phyloP scores from a whole-genome alignment of 2,329 filamentous ascomycete species.

The Colletotrichum noveboracense region DNA sequence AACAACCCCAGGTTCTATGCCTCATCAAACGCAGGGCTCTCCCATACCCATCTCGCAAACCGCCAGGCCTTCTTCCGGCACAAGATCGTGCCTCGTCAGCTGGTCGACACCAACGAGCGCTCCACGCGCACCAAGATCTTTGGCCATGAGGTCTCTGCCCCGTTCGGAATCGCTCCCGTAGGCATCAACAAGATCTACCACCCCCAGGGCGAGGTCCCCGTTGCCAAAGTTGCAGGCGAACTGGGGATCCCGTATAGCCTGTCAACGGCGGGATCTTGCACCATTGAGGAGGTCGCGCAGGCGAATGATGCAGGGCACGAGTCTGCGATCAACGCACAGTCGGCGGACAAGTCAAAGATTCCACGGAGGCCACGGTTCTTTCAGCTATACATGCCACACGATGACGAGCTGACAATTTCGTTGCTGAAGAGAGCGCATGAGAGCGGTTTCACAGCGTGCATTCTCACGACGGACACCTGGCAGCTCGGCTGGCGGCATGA shows the following conservation, averaged over 20 bases:
- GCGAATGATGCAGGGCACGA: conserved; percentile 50
- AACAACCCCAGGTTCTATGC: conserved; percentile 49
- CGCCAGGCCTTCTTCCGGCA: conserved; percentile 69
- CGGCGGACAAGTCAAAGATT: conserved; percentile 2
- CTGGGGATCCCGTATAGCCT: conserved; percentile 65
- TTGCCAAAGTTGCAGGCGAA: conserved; percentile 64
- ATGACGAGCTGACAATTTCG: conserved; percentile 62
- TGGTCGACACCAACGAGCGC: conserved; percentile 62
- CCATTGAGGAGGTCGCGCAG: conserved; percentile 62
- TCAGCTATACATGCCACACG: conserved; percentile 69
- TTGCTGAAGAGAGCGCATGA: conserved; percentile 60
- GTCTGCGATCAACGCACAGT: neutral
- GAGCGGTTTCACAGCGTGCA: conserved; percentile 60
- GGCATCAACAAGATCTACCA: conserved; percentile 73
- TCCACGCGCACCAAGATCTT: conserved; percentile 65
- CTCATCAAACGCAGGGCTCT: conserved; percentile 61
- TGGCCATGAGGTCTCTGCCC: conserved; percentile 62
- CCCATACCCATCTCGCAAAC: conserved; percentile 59
- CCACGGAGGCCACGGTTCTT: conserved; percentile 55
- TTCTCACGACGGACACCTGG: conserved; percentile 69
- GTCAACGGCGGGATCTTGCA: conserved; percentile 58
- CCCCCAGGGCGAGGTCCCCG: conserved; percentile 59
- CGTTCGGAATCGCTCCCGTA: conserved; percentile 69
- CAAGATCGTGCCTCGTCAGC: conserved; percentile 65
- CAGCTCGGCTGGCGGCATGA: conserved; percentile 67